Evolutionary conservation across 163 green algal genomes (phyloP).

Genomic region (Prototheca wickerhamii): DNA sequence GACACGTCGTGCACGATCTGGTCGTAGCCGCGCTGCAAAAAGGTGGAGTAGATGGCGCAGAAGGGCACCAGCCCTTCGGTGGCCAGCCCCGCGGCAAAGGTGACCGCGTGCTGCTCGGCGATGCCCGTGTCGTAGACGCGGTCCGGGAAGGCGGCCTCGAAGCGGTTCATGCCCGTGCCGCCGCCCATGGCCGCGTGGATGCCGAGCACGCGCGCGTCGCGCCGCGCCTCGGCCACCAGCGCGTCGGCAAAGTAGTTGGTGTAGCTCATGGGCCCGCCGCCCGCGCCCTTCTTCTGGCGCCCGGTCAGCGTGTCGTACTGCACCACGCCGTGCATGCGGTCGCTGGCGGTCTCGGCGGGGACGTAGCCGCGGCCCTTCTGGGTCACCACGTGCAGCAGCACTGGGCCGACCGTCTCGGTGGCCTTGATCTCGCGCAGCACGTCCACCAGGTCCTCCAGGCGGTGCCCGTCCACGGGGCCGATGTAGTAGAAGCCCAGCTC

Average conservation of each 20-base stretch:
- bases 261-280: conserved; percentile 62
- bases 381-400: conserved; percentile 96
- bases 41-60: conserved; percentile 94
- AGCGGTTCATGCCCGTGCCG: conserved; percentile 89
- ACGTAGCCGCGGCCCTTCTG: conserved; percentile 95
- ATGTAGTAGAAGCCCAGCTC: conserved; percentile 99
- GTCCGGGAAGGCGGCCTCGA: conserved; percentile 77
- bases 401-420: conserved; percentile 84
- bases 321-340: conserved; percentile 97
- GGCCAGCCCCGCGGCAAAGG: conserved; percentile 92
- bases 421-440: conserved; percentile 79
- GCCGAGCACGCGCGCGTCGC: conserved; percentile 81
- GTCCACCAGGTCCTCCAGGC: conserved; percentile 81
- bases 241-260: conserved; percentile 95
- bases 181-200: conserved; percentile 98
- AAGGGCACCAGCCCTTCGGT: conserved; percentile 90
- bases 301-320: conserved; percentile 93
- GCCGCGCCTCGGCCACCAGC: conserved; percentile 87
- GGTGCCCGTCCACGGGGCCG: conserved; percentile 95
- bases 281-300: conserved; percentile 80
- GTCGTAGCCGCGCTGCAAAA: conserved; percentile 95
- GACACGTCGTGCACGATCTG: conserved; percentile 97
- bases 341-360: conserved; percentile 80
- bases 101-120: conserved; percentile 97
- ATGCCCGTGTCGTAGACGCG: conserved; percentile 95